Evolutionary conservation across 345 rosid genomes (phyloP).

Genomic region (Aquilaria sinensis): DNA sequence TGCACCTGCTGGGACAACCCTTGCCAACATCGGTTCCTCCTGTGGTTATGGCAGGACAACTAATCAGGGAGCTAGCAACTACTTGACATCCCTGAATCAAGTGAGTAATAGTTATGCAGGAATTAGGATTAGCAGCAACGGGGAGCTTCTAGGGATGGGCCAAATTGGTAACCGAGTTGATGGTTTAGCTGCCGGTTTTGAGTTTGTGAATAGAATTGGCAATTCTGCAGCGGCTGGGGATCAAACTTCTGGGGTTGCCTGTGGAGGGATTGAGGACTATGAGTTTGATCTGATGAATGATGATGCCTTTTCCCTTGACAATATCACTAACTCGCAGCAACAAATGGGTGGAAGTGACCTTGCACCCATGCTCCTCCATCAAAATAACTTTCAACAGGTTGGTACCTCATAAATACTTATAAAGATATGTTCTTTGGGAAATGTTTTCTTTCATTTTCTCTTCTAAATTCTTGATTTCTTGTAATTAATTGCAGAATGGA

Average conservation of each 20-base stretch:
- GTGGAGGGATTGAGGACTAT: neutral
- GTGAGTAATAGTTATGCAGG: conserved; percentile 7
- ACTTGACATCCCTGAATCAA: neutral
- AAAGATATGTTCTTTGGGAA: too few species aligned
- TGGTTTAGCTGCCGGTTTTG: neutral
- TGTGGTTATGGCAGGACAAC: neutral
- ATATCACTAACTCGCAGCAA: neutral
- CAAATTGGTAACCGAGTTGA: neutral
- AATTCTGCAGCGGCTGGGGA: neutral
- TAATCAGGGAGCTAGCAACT: conserved; percentile 1
- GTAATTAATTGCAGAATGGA: too few species aligned
- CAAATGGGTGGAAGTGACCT: neutral
- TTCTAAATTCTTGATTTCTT: too few species aligned
- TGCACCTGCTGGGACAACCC: neutral
- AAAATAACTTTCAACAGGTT: neutral
- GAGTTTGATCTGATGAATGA: neutral
- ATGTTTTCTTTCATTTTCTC: too few species aligned
- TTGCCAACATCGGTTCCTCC: neutral
- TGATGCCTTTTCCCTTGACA: conserved; percentile 12
- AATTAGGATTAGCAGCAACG: conserved; percentile 5
- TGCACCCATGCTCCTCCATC: conserved; percentile 12
- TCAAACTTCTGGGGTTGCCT: neutral
- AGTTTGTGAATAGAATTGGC: neutral
- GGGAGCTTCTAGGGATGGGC: conserved; percentile 9
- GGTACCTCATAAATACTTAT: too few species aligned